Base-by-base conservation (phyloP, 2,329 filamentous ascomycete species). In the Daldinia eschscholtzii region DNA sequence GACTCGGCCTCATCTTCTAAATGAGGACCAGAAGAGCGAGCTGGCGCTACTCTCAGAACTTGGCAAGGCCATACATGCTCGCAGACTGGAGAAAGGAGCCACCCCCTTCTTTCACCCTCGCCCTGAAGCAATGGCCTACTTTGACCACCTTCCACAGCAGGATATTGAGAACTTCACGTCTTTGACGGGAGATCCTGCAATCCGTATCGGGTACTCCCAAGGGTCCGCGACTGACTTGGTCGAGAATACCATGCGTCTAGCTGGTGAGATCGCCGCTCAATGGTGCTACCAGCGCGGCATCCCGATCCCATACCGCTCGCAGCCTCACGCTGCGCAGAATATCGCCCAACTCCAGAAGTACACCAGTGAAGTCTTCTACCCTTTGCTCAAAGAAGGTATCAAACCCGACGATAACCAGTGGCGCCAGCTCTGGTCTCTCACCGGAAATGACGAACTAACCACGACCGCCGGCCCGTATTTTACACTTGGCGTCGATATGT, bases 251-350 rank as follows among this genome's bases (percentile, higher is more conserved):
- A 92, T 92, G 90, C 82, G 87, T 41, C 81, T 91, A 3, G 89
- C 88, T 12, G 88, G 88, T 61, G 84, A 90, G 73, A 80, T 90
- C 28, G 88, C 87, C 41, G 89, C 88, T 20, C 81, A 81, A 33
- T 92, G 88, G 87, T 90, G 88, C 74, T 75, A 82, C 53, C 82
- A 84, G 23, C 85, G 89, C 57, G 80, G 81, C 20, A 86, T 92
- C 58, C 85, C 88, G 39, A 82, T 89, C 30, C 87, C 89, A 6
- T 92, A 87, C 78, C 87, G 86, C 64, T 81, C 82, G 35, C 84
- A 88, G 71, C 79, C 81, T 20, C 83, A 81, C 46, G 82, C 77
- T 69, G 57, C 76, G 61, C 72, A 76, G 67, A 79, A 86, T 78
- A 69, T 75, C 55, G 77, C 77, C 1, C 73, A 74, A 13, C 76